Base-by-base conservation (phyloP, 2,329 filamentous ascomycete genomes). In the Penicillium griseofulvum region DNA sequence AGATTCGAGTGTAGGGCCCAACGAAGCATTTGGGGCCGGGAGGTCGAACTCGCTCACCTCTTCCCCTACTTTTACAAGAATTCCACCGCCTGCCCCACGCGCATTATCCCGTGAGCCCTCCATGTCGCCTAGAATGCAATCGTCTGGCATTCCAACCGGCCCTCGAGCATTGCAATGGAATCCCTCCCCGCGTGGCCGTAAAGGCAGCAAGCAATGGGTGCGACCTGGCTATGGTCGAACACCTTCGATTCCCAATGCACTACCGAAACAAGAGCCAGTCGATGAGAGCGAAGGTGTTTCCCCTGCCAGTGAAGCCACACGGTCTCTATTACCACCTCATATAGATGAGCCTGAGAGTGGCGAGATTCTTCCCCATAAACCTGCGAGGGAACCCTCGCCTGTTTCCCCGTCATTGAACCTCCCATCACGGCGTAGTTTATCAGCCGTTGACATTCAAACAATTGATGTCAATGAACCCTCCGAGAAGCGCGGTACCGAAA, bases 101-200 rank as follows among this genome's bases (percentile, higher is more conserved):
- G 64, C 66, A 10, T 43, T 60, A 17, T 74, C 73, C 19, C 69
- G 67, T 8, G 64, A 68, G 51, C 61, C 68, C 1, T 68, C 68
- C 11, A 74, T 71, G 6, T 76, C 74, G 4, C 74, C 74, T 19
- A 67, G 66, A 12, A 69, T 71, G 63, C 65, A 68, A 44, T 59
- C 69, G 26, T 67, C 71, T 10, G 72, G 60, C 33, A 72, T 76
- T 19, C 75, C 75, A 12, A 77, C 74, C 9, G 75, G 73, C 4
- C 74, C 75, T 33, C 73, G 75, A 48, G 74, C 74, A 7, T 65
- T 74, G 43, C 69, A 72, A 54, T 68, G 71, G 45, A 63, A 65
- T 8, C 57, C 67, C 34, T 63, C 64, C 14, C 67, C 70, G 11
- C 66, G 72, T 28, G 67, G 67, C 7, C 61, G 65, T 4, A 76